Evolutionary conservation across 2,329 filamentous ascomycete genomes (phyloP).

Genomic region (Corinectria fuckeliana): DNA sequence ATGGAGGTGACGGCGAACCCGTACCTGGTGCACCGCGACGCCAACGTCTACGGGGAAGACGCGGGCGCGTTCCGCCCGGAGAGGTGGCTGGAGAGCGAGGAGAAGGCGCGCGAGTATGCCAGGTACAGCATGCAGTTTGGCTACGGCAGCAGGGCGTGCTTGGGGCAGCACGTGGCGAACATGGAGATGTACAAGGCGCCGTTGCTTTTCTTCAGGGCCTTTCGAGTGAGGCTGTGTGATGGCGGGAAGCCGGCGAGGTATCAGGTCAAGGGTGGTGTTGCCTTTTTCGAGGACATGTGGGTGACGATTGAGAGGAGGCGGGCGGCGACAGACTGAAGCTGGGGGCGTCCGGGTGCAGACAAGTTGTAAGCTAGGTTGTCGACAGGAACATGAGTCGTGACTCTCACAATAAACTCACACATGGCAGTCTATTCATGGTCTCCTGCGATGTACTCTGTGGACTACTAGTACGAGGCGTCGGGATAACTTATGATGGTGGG

Average conservation of each 20-base stretch:
- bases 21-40: not conserved
- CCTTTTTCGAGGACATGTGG: not conserved
- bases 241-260: not conserved
- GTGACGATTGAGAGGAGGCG: not conserved
- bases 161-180: conserved; percentile 52
- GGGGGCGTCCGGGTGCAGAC: too few species aligned
- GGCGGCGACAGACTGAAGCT: not conserved
- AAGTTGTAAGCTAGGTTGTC: too few species aligned
- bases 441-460: too few species aligned
- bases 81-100: not conserved
- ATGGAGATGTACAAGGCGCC: conserved; percentile 47
- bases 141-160: conserved; percentile 49
- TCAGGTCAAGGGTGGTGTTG: not conserved
- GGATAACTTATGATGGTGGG: too few species aligned
- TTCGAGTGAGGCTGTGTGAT: not conserved
- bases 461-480: too few species aligned
- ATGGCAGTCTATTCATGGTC: too few species aligned
- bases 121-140: conserved; percentile 45
- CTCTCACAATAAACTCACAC: too few species aligned
- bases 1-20: not conserved
- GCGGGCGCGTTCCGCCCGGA: not conserved
- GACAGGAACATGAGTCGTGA: too few species aligned
- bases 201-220: conserved; percentile 21
- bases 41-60: not conserved
- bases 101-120: not conserved